Conservation (phyloP, 345 rosid genomes). For the Eucalyptus camaldulensis region DNA sequence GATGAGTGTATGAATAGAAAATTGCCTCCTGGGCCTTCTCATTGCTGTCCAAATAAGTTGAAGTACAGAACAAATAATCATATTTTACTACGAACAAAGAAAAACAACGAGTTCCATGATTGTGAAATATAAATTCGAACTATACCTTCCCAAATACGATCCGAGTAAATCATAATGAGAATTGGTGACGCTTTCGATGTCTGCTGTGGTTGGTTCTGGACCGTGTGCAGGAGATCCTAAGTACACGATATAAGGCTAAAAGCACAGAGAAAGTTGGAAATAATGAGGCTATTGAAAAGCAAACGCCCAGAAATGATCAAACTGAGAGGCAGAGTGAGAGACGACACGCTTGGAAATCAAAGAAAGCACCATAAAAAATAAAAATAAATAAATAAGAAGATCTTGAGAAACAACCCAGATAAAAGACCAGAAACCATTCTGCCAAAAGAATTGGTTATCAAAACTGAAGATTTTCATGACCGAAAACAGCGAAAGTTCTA, state of each 20-base stretch:
- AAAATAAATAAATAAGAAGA: too few species aligned
- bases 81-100: not conserved
- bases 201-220: not conserved
- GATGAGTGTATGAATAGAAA: constrained; percentile 38
- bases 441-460: not conserved
- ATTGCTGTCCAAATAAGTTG: constrained; percentile 6
- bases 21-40: constrained; percentile 43
- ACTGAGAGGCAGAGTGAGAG: not conserved
- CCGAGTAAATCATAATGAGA: constrained; percentile 15
- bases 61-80: not conserved
- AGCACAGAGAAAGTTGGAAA: not conserved
- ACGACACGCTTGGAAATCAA: not conserved
- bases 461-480: not conserved
- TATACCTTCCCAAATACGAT: constrained; percentile 23
- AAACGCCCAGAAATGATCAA: not conserved
- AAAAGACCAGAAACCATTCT: not conserved
- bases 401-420: not conserved
- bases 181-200: not conserved
- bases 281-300: not conserved
- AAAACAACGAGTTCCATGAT: not conserved
- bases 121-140: not conserved
- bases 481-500: not conserved
- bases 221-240: constrained; percentile 14
- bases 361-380: not conserved
- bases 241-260: constrained; percentile 18